phyloP scores from a whole-genome alignment of 75 land plant genomes.

The Cunninghamia lanceolata region DNA sequence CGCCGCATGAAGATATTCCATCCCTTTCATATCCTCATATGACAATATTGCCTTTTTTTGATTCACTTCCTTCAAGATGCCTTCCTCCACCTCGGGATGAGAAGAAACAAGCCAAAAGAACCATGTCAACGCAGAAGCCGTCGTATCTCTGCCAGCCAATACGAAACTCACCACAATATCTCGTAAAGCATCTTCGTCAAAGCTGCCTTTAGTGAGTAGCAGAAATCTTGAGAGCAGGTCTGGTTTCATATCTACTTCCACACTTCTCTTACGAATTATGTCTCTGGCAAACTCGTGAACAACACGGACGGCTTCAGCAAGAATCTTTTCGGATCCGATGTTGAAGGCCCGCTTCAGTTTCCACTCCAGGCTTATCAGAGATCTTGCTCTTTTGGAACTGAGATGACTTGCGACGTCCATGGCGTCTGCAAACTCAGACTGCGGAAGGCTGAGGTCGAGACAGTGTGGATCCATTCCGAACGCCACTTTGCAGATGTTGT shows the following conservation, averaged over 20 bases:
- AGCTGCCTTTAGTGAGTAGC: background rate
- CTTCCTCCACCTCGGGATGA: slow-evolving; percentile 1
- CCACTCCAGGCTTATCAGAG: slow-evolving; percentile 18
- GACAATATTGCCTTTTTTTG: background rate
- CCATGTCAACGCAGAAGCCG: slow-evolving; percentile 8
- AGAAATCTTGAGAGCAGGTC: slow-evolving; percentile 29
- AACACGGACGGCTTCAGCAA: slow-evolving; percentile 18
- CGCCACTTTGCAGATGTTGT: slow-evolving; percentile 45
- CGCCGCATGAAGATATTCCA: slow-evolving; percentile 35
- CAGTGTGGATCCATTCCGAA: slow-evolving; percentile 54
- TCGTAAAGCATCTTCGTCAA: background rate
- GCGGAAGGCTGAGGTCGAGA: slow-evolving; percentile 19
- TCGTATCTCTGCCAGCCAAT: slow-evolving; percentile 6
- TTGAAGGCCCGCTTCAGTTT: slow-evolving; percentile 15
- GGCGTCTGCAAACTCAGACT: slow-evolving; percentile 34
- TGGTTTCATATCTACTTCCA: background rate
- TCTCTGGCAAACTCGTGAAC: slow-evolving; percentile 34
- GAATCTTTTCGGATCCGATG: slow-evolving; percentile 28
- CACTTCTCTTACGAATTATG: slow-evolving; percentile 6
- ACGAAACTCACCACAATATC: slow-evolving; percentile 10
- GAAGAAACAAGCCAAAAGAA: slow-evolving; percentile 7
- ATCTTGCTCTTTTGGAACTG: slow-evolving; percentile 7
- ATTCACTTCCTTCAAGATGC: background rate
- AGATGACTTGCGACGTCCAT: slow-evolving; percentile 40
- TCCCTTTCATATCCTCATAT: slow-evolving; percentile 17